Evolutionary conservation across 2,329 filamentous ascomycete genomes (phyloP).

Genomic region (Dryadomyces sulphureus): DNA sequence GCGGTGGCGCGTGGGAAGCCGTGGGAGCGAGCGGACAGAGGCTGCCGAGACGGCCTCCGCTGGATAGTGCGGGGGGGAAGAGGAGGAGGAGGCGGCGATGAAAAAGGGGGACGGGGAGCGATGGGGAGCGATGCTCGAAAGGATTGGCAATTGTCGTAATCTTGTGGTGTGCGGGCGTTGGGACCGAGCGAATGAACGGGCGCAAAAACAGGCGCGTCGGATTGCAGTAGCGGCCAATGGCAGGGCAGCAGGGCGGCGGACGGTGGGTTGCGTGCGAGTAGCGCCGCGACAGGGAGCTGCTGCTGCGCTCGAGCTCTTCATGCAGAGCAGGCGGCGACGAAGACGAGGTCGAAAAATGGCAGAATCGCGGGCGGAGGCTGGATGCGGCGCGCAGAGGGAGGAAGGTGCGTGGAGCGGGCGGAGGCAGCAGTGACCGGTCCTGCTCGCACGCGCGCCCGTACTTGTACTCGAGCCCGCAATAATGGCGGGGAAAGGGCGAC

Average conservation of each 20-base stretch:
- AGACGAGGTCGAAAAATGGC: not conserved
- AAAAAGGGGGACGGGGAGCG: no score
- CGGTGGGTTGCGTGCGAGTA: not conserved
- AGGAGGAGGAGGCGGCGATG: not conserved
- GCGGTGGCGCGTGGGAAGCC: conserved; percentile 27
- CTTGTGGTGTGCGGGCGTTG: conserved; percentile 5
- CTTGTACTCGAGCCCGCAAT: not conserved
- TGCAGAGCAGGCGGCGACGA: not conserved
- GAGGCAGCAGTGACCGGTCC: not conserved
- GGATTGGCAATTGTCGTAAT: conserved; percentile 5
- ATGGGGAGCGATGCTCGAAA: not conserved
- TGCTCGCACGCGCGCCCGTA: no score
- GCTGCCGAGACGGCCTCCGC: conserved; percentile 31
- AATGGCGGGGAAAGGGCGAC: no score
- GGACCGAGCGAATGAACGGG: conserved; percentile 3
- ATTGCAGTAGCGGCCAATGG: conserved; percentile 8
- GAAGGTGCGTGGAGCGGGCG: not conserved
- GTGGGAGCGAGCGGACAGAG: conserved; percentile 26
- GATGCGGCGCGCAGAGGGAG: not conserved
- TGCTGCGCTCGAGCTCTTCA: no score
- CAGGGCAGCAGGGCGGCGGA: not conserved
- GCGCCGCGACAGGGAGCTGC: not conserved
- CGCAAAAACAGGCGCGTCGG: not conserved
- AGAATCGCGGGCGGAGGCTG: not conserved
- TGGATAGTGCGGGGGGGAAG: not conserved